Base-by-base conservation (phyloP, 495 filamentous ascomycete genomes). In the Physcia stellaris region DNA sequence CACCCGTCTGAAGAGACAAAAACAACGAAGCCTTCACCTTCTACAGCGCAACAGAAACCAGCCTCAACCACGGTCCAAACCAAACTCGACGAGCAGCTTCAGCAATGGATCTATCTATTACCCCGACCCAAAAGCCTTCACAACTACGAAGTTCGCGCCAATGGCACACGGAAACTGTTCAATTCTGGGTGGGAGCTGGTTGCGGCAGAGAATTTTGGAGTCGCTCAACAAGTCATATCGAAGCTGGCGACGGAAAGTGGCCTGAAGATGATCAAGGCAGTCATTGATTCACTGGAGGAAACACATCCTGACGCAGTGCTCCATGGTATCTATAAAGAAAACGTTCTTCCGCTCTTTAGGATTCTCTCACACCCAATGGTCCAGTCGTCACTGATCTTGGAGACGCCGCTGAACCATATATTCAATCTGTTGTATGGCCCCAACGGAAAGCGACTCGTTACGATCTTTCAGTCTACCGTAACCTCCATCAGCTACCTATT, bases 371-470 rank as follows among this genome's bases (percentile, higher is more conserved):
- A 73, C 47, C 56, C 59, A 2, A 56, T 68, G 17, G 62, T 79
- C 5, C 45, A 69, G 12, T 53, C 59, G 5, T 78, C 75, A 0
- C 48, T 70, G 21, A 54, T 75, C 2, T 48, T 78, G 4, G 72
- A 79, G 43, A 61, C 58, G 24, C 50, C 63, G 4, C 59, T 78
- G 24, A 67, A 56, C 16, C 74, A 64, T 2, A 73, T 80, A 23
- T 75, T 68, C 51, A 74, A 64, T 37, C 62, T 64, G 43, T 45
- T 80, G 13, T 75, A 60, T 41, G 72, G 75, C 16, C 46, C 54
- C 11, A 49, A 41, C 33, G 73, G 75, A 15, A 53, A 52, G 10
- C 58, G 69, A 19, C 64, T 57, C 4, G 46, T 67, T 17, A 35
- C 28, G 3, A 50, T 74, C 29, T 68, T 74, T 35, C 40, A 37